These are phyloP conservation scores for Astragalus membranaceus DNA, from an alignment of 306 rosid species.

Conservation along the genomic window DNA sequence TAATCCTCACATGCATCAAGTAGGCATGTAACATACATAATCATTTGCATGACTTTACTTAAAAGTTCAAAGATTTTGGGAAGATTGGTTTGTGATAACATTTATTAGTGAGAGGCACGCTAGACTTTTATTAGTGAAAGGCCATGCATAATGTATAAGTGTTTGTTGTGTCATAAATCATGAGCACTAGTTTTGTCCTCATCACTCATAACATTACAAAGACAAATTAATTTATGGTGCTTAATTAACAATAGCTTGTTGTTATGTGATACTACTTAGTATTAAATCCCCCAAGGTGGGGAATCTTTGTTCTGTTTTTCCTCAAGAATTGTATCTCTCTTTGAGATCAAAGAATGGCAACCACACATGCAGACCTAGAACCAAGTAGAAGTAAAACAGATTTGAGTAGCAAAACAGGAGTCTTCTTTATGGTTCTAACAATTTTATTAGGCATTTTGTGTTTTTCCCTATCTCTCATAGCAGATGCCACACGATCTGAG, in stretches of 20 bases:
- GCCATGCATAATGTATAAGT: conserved; percentile 9
- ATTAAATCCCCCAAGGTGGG: conserved; percentile 33
- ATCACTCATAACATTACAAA: conserved; percentile 13
- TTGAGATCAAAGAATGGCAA: conserved; percentile 38
- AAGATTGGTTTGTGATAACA: neutral
- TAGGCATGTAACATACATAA: neutral
- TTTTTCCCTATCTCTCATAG: conserved; percentile 74
- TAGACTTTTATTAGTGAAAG: neutral
- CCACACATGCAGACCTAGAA: conserved; percentile 83
- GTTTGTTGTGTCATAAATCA: conserved; percentile 22
- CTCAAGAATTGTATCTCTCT: conserved; percentile 10
- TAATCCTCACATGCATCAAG: neutral
- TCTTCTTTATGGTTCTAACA: conserved; percentile 45
- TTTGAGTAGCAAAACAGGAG: conserved; percentile 68
- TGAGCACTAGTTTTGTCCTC: conserved; percentile 18
- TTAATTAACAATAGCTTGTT: conserved; percentile 18
- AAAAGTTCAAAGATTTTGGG: neutral
- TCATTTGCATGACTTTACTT: neutral
- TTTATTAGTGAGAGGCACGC: conserved; percentile 7
- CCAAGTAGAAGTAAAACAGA: conserved; percentile 47
- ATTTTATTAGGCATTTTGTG: conserved; percentile 63
- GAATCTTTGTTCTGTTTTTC: conserved; percentile 15
- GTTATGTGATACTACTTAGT: neutral
- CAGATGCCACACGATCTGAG: conserved; percentile 88
- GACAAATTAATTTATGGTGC: neutral